Percentiles rank a stretch among this genome's conserved stretches.
phyloP scores from a whole-genome alignment of 768 basidiomycete species.

The Clavulina sp. region DNA sequence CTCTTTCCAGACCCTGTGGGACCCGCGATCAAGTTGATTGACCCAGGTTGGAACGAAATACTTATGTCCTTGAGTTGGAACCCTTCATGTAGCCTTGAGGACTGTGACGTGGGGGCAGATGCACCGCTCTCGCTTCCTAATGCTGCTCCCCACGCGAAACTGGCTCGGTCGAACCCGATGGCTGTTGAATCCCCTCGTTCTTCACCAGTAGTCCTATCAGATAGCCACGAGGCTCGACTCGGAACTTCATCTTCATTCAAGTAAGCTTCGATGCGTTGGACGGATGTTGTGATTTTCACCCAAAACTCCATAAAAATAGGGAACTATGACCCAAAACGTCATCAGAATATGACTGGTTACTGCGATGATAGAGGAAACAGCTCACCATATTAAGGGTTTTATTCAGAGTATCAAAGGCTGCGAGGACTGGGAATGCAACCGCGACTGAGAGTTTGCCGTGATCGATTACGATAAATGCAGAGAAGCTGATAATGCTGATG shows the following conservation, averaged over 20 bases:
- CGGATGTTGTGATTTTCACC: too few species aligned
- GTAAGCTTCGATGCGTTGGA: constrained; percentile 64
- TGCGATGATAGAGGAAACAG: too few species aligned
- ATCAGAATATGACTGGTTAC: too few species aligned
- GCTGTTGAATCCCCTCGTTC: too few species aligned
- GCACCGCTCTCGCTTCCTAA: too few species aligned
- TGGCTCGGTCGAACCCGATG: constrained; percentile 37
- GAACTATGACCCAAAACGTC: too few species aligned
- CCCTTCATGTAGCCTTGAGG: background rate
- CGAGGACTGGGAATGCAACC: constrained; percentile 39
- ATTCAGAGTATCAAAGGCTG: background rate
- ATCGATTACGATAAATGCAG: constrained; percentile 49
- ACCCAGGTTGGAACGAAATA: constrained; percentile 38
- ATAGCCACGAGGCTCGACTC: constrained; percentile 55
- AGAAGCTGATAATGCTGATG: constrained; percentile 66
- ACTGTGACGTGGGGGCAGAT: too few species aligned
- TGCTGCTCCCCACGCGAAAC: constrained; percentile 42
- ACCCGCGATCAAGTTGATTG: constrained; percentile 41
- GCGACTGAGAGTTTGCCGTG: constrained; percentile 52
- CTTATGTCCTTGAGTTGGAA: constrained; percentile 43
- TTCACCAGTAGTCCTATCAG: too few species aligned
- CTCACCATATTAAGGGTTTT: constrained; percentile 25
- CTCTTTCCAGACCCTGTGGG: constrained; percentile 55
- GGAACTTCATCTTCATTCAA: constrained; percentile 59
- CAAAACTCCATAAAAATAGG: too few species aligned